These are phyloP conservation scores for Novymonas esmeraldas DNA, from an alignment of 208 protist species.

Conservation along the genomic window DNA sequence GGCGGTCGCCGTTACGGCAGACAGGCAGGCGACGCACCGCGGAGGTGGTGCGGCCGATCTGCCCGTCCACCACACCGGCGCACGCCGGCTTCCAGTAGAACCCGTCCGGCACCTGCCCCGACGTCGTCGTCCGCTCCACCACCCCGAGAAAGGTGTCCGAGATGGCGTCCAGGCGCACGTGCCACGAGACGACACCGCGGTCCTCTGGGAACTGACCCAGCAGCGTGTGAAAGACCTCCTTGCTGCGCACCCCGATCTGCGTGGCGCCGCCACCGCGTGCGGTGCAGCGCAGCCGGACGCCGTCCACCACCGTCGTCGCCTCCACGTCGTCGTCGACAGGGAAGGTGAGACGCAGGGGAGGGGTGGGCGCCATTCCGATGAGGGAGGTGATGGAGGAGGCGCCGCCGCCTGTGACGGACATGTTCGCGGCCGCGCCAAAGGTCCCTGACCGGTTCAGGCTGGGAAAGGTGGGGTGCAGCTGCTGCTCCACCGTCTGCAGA, in stretches of 20 bases:
- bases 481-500: conserved; percentile 35
- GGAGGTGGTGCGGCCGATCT: conserved; percentile 46
- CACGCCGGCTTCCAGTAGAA: conserved; percentile 85
- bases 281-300: conserved; percentile 66
- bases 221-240: conserved; percentile 63
- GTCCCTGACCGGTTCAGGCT: conserved; percentile 3
- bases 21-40: conserved; percentile 51
- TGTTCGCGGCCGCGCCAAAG: not conserved
- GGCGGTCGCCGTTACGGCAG: conserved; percentile 60
- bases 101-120: conserved; percentile 46
- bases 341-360: conserved; percentile 55
- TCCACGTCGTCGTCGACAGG: conserved; percentile 73
- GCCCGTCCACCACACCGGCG: conserved; percentile 56
- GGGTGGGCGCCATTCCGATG: not conserved
- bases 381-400: not conserved
- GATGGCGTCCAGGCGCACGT: conserved; percentile 68
- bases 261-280: conserved; percentile 31
- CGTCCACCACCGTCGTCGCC: conserved; percentile 50
- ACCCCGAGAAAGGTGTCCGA: conserved; percentile 78
- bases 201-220: conserved; percentile 49
- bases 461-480: not conserved
- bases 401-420: conserved; percentile 4
- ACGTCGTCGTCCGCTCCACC: conserved; percentile 56
- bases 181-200: conserved; percentile 63
- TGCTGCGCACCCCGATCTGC: conserved; percentile 83